These are phyloP conservation scores for Psidium friedrichsthalianum DNA, from an alignment of 345 rosid species.

Conservation along the genomic window DNA sequence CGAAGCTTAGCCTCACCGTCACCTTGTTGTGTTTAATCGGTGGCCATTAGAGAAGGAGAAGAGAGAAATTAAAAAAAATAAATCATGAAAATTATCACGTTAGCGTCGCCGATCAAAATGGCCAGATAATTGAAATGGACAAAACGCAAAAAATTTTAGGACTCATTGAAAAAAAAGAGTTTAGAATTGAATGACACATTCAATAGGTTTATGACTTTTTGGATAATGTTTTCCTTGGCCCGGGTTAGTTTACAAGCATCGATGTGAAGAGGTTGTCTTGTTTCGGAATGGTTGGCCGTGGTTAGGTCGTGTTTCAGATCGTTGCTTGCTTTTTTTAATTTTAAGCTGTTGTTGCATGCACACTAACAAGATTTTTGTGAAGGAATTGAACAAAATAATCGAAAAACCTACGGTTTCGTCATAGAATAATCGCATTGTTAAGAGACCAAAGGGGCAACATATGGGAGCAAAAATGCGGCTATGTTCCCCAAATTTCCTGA, in stretches of 20 bases:
- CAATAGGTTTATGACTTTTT: too few relatives aligned
- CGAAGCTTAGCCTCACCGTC: too few relatives aligned
- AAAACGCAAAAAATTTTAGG: too few relatives aligned
- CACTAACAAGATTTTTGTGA: neutral
- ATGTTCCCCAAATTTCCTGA: neutral
- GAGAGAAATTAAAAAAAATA: too few relatives aligned
- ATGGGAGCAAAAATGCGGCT: neutral
- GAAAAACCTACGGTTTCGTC: neutral
- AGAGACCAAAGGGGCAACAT: neutral
- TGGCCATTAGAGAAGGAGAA: too few relatives aligned
- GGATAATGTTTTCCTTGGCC: neutral
- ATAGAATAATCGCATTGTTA: neutral
- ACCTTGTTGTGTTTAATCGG: too few relatives aligned
- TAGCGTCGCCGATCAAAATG: too few relatives aligned
- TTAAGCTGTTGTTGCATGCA: neutral
- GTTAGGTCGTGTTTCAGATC: neutral
- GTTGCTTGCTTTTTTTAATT: neutral
- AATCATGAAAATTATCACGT: too few relatives aligned
- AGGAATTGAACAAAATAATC: neutral
- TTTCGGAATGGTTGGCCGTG: neutral
- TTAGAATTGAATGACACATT: too few relatives aligned
- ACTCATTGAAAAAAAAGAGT: too few relatives aligned
- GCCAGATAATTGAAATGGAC: too few relatives aligned
- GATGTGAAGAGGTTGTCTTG: neutral
- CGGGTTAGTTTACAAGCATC: neutral